These are phyloP conservation scores for Podospora bellae-mahoneyi DNA, from an alignment of 495 filamentous ascomycete genomes.

Conservation along the genomic window DNA sequence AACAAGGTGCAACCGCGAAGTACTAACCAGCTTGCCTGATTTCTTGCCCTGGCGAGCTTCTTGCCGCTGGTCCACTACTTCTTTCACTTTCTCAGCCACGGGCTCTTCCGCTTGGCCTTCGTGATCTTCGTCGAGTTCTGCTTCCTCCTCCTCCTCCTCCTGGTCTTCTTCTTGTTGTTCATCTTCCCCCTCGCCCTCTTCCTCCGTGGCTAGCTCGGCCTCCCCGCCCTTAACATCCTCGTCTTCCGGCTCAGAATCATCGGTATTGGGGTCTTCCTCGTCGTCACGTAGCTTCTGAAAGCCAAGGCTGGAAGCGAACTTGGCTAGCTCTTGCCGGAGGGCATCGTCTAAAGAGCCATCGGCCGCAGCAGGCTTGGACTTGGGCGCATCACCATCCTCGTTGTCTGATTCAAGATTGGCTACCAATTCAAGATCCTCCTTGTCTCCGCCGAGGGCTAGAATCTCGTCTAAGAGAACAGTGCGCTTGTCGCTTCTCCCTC, in stretches of 20 bases:
- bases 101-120: constrained; percentile 2
- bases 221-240: constrained; percentile 30
- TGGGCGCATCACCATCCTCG: constrained; percentile 47
- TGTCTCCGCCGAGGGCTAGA: constrained; percentile 68
- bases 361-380: constrained; percentile 21
- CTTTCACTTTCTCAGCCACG: background rate
- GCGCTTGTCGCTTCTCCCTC: constrained; percentile 23
- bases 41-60: constrained; percentile 26
- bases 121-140: constrained; percentile 23
- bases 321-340: constrained; percentile 41
- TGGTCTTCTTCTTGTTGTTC: constrained; percentile 16
- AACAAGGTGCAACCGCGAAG: constrained; percentile 7
- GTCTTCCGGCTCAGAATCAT: constrained; percentile 31
- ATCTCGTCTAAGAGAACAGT: constrained; percentile 63
- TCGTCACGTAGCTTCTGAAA: constrained; percentile 39
- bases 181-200: constrained; percentile 29
- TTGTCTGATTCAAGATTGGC: constrained; percentile 59
- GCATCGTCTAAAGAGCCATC: constrained; percentile 36
- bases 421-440: constrained; percentile 69
- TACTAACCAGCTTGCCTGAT: constrained; percentile 43
- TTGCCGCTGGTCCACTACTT: constrained; percentile 18
- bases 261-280: constrained; percentile 33
- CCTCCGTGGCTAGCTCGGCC: constrained; percentile 24
- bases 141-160: constrained; percentile 19
- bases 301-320: constrained; percentile 46